Evolutionary conservation across 163 green algal genomes (phyloP).

Genomic region (Chlorella variabilis): DNA sequence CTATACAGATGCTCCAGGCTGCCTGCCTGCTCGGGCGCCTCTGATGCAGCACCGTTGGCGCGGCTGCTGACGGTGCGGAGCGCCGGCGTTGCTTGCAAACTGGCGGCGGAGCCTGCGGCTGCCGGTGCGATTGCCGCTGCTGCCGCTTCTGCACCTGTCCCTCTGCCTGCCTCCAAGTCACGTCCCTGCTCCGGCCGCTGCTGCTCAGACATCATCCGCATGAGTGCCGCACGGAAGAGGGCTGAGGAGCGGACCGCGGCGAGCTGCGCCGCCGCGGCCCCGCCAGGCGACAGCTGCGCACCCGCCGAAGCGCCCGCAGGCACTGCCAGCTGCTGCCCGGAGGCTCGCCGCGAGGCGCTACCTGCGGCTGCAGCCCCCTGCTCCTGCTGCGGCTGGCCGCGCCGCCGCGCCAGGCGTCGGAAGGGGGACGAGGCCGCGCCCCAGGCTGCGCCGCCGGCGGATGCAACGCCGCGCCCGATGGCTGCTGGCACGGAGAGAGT

Average conservation of each 20-base stretch:
- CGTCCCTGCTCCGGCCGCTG: background rate
- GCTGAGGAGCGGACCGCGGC: slow-evolving; percentile 11
- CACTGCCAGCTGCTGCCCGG: background rate
- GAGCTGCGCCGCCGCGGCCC: background rate
- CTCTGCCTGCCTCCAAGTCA: background rate
- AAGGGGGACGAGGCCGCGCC: background rate
- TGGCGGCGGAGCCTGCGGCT: background rate
- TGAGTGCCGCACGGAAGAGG: background rate
- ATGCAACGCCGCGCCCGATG: background rate
- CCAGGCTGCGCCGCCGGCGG: background rate
- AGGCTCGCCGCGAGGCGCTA: background rate
- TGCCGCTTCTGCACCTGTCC: background rate
- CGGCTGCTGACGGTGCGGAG: no score
- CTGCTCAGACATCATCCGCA: slow-evolving; percentile 22
- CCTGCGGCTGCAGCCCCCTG: background rate
- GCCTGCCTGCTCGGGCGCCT: background rate
- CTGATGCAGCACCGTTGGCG: no score
- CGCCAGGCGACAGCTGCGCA: background rate
- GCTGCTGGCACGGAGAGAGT: background rate
- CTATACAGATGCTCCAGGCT: slow-evolving; percentile 7
- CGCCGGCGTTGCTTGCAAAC: background rate
- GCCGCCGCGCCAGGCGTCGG: background rate
- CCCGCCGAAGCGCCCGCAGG: background rate
- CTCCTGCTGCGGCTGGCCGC: background rate
- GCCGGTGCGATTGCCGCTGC: no score